phyloP scores from a whole-genome alignment of 805 yeast genomes.

The Ogataea nonfermentans region DNA sequence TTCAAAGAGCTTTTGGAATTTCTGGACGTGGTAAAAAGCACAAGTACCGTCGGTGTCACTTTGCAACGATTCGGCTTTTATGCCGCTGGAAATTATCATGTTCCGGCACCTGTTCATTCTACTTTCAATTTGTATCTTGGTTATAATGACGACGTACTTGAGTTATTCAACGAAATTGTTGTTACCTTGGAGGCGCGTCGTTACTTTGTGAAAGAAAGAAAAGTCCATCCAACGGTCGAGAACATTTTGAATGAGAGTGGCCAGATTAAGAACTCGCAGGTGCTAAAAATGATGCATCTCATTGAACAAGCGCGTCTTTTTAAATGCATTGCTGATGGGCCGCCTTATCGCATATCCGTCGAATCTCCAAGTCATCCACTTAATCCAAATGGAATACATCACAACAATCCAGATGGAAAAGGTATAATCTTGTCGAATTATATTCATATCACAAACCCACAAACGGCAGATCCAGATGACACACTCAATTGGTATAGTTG shows the following conservation, averaged over 20 bases:
- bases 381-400: constrained; percentile 25
- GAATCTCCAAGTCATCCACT: constrained; percentile 33
- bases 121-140: constrained; percentile 35
- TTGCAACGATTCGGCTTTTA: constrained; percentile 31
- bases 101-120: constrained; percentile 7
- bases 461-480: constrained; percentile 23
- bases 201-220: constrained; percentile 1
- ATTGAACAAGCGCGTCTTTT: constrained; percentile 32
- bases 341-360: constrained; percentile 32
- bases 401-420: constrained; percentile 25
- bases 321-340: constrained; percentile 27
- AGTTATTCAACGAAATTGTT: constrained; percentile 32
- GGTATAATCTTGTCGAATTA: constrained; percentile 24
- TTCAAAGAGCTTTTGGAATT: constrained; percentile 46
- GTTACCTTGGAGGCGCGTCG: constrained; percentile 29
- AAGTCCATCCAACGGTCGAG: constrained; percentile 12
- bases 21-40: constrained; percentile 29
- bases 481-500: constrained; percentile 35
- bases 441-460: constrained; percentile 27
- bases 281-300: constrained; percentile 22
- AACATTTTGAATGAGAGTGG: constrained; percentile 23
- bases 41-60: constrained; percentile 23
- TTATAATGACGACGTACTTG: constrained; percentile 35
- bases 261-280: constrained; percentile 21
- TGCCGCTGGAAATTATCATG: constrained; percentile 25